Conservation (phyloP, 176 grass and related monocot species). For the Oryza nivara region DNA sequence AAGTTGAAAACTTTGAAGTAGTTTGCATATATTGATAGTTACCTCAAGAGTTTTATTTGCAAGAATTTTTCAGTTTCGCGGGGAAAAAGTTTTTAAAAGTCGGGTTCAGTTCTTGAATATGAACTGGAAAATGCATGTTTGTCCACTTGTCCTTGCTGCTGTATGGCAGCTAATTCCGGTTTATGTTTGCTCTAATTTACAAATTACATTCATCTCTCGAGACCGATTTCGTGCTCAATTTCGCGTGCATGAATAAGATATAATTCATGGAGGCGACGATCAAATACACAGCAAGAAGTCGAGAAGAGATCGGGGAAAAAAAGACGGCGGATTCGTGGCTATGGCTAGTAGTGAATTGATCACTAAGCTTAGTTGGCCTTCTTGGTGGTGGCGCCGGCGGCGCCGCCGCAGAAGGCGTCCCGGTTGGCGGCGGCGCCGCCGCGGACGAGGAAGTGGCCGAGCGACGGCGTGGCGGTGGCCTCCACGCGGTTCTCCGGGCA, state of each 20-base stretch:
- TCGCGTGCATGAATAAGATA: not conserved
- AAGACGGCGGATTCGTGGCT: not conserved
- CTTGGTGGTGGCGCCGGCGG: not conserved
- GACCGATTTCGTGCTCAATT: not conserved
- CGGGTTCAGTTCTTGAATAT: too few relatives aligned
- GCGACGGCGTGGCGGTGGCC: conserved; percentile 44
- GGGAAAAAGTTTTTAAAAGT: not conserved
- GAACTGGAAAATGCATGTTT: not conserved
- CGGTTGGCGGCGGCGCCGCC: conserved; percentile 38
- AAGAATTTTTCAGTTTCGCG: not conserved
- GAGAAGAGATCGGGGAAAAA: not conserved
- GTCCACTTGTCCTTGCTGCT: not conserved
- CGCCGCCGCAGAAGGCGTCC: conserved; percentile 60
- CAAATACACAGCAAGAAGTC: conserved; percentile 9
- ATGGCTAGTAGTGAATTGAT: not conserved
- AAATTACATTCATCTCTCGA: not conserved
- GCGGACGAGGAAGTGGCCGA: conserved; percentile 71
- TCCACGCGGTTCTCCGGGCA: conserved; percentile 63
- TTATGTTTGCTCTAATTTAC: not conserved
- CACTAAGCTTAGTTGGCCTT: conserved; percentile 31
- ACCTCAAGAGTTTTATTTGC: not conserved
- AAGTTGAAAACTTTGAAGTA: not conserved
- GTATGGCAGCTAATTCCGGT: not conserved
- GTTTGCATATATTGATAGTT: not conserved
- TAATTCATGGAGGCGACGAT: not conserved